Evolutionary conservation across 176 grass and related monocot species (phyloP).

Genomic region (Poa pratensis): DNA sequence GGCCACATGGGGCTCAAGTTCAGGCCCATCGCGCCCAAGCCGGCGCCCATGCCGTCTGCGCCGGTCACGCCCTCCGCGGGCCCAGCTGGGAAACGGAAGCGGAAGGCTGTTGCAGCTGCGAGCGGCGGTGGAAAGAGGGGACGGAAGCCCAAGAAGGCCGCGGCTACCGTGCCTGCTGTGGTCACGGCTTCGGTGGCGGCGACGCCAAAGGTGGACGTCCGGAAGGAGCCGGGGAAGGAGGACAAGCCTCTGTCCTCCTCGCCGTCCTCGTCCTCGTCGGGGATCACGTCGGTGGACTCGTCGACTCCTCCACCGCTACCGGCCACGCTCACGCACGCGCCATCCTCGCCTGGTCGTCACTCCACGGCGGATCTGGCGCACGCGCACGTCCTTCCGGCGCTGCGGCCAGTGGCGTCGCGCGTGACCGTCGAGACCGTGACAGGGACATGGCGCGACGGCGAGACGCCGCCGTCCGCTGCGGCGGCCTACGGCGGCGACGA

Average conservation of each 20-base stretch:
- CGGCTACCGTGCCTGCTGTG: background rate
- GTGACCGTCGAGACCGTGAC: slow-evolving; percentile 74
- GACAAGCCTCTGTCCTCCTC: slow-evolving; percentile 47
- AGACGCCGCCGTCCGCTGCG: background rate
- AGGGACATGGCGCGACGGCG: slow-evolving; percentile 54
- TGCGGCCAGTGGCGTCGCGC: slow-evolving; percentile 21
- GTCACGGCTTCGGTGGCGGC: background rate
- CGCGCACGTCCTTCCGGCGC: background rate
- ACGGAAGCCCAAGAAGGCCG: slow-evolving; percentile 45
- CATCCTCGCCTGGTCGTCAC: background rate
- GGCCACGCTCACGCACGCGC: slow-evolving; percentile 45
- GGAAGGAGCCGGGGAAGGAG: background rate
- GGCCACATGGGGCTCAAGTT: slow-evolving; percentile 65
- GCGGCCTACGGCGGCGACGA: slow-evolving; percentile 11
- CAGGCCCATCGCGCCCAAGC: slow-evolving; percentile 89
- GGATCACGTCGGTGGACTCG: slow-evolving; percentile 47
- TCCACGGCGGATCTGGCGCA: background rate
- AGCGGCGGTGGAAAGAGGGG: slow-evolving; percentile 21
- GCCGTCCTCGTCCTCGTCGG: slow-evolving; percentile 49
- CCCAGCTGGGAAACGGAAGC: slow-evolving; percentile 33
- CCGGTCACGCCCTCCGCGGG: background rate
- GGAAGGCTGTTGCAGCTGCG: background rate
- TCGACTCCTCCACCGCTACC: slow-evolving; percentile 33
- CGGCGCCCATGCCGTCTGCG: background rate
- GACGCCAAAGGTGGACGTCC: background rate